Percentiles rank a stretch among this genome's conserved stretches.
Conservation (phyloP, 345 rosid species). For the Litchi chinensis region DNA sequence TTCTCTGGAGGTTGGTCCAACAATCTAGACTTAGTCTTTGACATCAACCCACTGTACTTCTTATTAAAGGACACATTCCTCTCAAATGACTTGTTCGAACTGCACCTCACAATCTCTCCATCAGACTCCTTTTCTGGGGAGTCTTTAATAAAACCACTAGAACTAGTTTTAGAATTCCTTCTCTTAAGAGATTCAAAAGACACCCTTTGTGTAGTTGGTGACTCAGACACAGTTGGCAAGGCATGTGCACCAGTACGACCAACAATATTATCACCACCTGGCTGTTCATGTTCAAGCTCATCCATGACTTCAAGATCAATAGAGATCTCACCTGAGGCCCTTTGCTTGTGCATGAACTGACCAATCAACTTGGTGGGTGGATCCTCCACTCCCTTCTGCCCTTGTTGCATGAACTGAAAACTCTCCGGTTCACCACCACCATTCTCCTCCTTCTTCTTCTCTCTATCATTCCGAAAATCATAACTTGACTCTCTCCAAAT, state of each 20-base stretch:
- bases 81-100: conserved; percentile 48
- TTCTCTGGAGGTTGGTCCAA: conserved; percentile 61
- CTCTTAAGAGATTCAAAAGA: conserved; percentile 32
- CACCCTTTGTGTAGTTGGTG: conserved; percentile 34
- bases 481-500: conserved; percentile 70
- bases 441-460: conserved; percentile 19
- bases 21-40: conserved; percentile 70
- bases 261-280: background rate
- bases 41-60: conserved; percentile 32
- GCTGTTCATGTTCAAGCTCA: conserved; percentile 49
- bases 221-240: conserved; percentile 43
- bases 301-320: conserved; percentile 83
- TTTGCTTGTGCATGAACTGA: conserved; percentile 70
- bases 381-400: conserved; percentile 37
- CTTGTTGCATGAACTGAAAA: conserved; percentile 39
- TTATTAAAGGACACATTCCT: conserved; percentile 40
- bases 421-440: conserved; percentile 26
- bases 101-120: conserved; percentile 55
- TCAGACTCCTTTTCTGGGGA: conserved; percentile 30
- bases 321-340: conserved; percentile 67
- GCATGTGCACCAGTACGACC: background rate
- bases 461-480: conserved; percentile 44
- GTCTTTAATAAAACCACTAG: conserved; percentile 25
- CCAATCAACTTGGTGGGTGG: conserved; percentile 74
- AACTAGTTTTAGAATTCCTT: conserved; percentile 9